phyloP scores from a whole-genome alignment of 805 yeast species.

The Ogataea methylovora region DNA sequence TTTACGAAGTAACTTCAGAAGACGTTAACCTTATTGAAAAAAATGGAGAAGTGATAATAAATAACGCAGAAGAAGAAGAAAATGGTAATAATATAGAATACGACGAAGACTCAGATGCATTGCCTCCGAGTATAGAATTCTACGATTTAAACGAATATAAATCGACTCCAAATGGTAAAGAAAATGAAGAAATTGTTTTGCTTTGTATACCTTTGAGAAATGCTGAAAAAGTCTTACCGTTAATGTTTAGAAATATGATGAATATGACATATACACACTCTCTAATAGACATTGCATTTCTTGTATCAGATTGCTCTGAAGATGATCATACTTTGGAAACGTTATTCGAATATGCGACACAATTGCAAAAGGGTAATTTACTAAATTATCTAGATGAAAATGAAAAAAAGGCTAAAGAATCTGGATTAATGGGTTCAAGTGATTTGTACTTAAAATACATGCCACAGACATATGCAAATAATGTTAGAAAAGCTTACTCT shows the following conservation, averaged over 20 bases:
- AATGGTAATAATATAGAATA: background rate
- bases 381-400: constrained; percentile 38
- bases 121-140: constrained; percentile 34
- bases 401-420: constrained; percentile 25
- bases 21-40: background rate
- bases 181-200: constrained; percentile 54
- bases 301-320: constrained; percentile 72
- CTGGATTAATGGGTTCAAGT: constrained; percentile 42
- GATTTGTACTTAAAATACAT: constrained; percentile 65
- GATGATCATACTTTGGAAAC: constrained; percentile 60
- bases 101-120: background rate
- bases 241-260: constrained; percentile 82
- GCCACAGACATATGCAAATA: constrained; percentile 52
- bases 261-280: constrained; percentile 79
- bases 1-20: background rate
- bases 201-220: constrained; percentile 72
- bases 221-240: constrained; percentile 68
- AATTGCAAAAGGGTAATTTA: constrained; percentile 65
- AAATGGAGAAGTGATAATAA: background rate
- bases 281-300: constrained; percentile 70
- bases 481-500: constrained; percentile 49
- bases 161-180: constrained; percentile 44
- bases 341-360: constrained; percentile 55
- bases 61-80: constrained; percentile 1
- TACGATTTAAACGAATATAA: constrained; percentile 54